phyloP scores from a whole-genome alignment of 2,329 filamentous ascomycete genomes.

The Colletotrichum aenigma region DNA sequence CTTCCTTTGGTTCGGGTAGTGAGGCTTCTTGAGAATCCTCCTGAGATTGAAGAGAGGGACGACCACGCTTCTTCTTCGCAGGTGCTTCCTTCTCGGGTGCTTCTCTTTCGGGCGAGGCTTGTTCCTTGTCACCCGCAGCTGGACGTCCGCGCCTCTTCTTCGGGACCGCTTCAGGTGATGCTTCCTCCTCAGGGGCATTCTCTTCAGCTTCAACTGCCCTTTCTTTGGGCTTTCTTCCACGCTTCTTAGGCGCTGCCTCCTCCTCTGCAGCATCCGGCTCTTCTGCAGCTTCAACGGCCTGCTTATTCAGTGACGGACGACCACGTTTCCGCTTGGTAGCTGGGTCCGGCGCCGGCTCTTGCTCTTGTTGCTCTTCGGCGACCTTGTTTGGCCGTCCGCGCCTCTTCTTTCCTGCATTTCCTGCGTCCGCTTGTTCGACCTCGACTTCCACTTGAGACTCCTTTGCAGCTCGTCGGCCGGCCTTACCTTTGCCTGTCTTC shows the following conservation, averaged over 20 bases:
- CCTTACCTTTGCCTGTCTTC: not conserved
- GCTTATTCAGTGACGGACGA: constrained; percentile 29
- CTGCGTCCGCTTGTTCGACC: not conserved
- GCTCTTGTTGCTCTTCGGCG: not conserved
- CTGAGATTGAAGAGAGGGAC: not conserved
- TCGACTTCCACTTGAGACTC: not conserved
- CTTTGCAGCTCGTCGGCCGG: not conserved
- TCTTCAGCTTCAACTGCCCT: not conserved
- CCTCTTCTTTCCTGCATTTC: not conserved
- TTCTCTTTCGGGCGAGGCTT: constrained; percentile 7
- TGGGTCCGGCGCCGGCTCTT: constrained; percentile 21
- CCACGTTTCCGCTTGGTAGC: constrained; percentile 23
- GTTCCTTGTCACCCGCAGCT: constrained; percentile 9
- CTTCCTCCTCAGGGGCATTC: not conserved
- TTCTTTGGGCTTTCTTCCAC: not conserved
- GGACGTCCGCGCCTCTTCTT: constrained; percentile 25
- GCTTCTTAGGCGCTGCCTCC: not conserved
- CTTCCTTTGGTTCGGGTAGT: not conserved
- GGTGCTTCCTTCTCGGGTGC: not conserved
- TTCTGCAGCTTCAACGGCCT: not conserved
- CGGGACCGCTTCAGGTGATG: not conserved
- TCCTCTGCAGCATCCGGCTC: constrained; percentile 6
- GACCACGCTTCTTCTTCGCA: not conserved
- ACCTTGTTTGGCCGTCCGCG: not conserved
- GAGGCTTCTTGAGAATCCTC: constrained; percentile 3